phyloP scores from a whole-genome alignment of 306 rosid species.

The Cucumis hystrix region DNA sequence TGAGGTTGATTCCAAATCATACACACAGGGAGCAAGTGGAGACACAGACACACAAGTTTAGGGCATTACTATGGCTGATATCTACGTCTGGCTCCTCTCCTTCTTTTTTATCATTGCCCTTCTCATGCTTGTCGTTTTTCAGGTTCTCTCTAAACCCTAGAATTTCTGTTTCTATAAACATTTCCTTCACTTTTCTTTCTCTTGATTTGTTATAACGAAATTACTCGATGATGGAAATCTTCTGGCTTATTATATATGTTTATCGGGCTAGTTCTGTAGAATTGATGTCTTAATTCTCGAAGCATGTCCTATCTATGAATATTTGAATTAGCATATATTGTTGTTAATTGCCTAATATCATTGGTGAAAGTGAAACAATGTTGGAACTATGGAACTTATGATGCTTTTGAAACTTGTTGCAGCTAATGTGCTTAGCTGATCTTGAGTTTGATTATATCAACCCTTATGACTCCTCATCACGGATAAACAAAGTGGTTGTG shows the following conservation, averaged over 20 bases:
- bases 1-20: background rate
- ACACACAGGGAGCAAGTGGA: background rate
- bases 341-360: background rate
- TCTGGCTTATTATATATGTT: background rate
- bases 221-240: background rate
- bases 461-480: slow-evolving; percentile 69
- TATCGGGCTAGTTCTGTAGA: background rate
- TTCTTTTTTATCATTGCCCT: slow-evolving; percentile 70
- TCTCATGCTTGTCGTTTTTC: slow-evolving; percentile 62
- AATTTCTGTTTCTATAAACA: background rate
- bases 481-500: slow-evolving; percentile 53
- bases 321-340: background rate
- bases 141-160: slow-evolving; percentile 36
- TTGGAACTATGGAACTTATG: background rate
- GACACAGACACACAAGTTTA: background rate
- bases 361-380: background rate
- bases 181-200: background rate
- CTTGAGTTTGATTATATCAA: slow-evolving; percentile 88
- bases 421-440: slow-evolving; percentile 96
- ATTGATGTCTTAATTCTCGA: background rate
- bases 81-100: slow-evolving; percentile 71
- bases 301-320: background rate
- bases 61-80: slow-evolving; percentile 50
- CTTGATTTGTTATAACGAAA: background rate
- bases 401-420: slow-evolving; percentile 25